Percentiles rank a stretch among this genome's conserved stretches.
Evolutionary conservation across 192 early-diverging fungal genomes (phyloP).

Genomic region (Coemansia sp.): DNA sequence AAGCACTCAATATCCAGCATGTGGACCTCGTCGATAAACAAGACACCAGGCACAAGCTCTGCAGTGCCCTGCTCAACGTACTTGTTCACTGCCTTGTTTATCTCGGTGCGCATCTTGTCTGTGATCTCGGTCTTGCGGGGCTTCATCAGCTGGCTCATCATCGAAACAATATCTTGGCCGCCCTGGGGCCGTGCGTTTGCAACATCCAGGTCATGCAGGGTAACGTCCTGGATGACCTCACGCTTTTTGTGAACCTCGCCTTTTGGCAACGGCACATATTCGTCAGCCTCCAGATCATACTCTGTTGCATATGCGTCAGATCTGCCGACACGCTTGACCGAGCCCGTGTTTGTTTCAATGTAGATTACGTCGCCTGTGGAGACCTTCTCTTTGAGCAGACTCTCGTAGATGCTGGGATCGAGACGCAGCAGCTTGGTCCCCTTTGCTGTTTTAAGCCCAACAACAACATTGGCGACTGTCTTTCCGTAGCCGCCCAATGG

Average conservation of each 20-base stretch:
- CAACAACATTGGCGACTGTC: constrained; percentile 91
- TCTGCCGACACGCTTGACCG: constrained; percentile 97
- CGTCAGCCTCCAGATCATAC: constrained; percentile 97
- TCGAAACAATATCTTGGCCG: constrained; percentile 96
- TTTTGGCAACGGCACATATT: constrained; percentile 97
- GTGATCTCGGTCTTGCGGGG: constrained; percentile 99
- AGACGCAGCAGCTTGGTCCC: constrained; percentile 97
- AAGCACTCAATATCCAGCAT: constrained; percentile 99
- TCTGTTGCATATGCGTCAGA: constrained; percentile 99
- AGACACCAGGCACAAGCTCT: constrained; percentile 94
- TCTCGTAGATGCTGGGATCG: constrained; percentile 96
- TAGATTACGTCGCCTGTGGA: constrained; percentile 97
- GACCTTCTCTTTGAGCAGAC: constrained; percentile 96
- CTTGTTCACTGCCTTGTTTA: constrained; percentile 99
- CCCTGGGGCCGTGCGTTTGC: constrained; percentile 97
- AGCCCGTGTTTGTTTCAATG: constrained; percentile 94
- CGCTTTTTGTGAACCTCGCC: constrained; percentile 99
- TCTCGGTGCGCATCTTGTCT: constrained; percentile 95
- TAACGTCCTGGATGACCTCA: constrained; percentile 97
- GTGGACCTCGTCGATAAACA: constrained; percentile 99
- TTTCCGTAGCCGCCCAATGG: constrained; percentile 97
- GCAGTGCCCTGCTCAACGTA: constrained; percentile 98
- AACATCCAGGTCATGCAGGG: constrained; percentile 95
- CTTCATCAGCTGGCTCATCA: constrained; percentile 98
- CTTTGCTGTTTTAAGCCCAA: constrained; percentile 97